Conservation (phyloP, 1,284 basidiomycete genomes). For the Coniferiporia sulphurascens region DNA sequence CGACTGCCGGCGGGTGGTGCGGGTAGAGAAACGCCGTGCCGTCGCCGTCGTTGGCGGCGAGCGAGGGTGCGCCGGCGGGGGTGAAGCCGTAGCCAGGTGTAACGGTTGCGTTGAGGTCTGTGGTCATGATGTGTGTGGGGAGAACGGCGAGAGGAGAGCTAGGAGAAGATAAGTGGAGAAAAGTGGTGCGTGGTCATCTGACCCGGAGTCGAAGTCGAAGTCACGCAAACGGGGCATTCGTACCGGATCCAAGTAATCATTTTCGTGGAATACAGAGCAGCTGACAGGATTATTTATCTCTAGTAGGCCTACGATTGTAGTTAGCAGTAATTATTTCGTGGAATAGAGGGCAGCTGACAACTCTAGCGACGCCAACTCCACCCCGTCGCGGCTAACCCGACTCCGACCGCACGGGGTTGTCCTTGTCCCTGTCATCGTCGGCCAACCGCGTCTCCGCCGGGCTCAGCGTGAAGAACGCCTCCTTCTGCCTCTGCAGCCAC, state of each 20-base stretch:
- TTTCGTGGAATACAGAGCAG: too few relatives aligned
- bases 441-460: slow-evolving; percentile 37
- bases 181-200: background rate
- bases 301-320: too few relatives aligned
- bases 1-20: slow-evolving; percentile 37
- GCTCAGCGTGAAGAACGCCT: slow-evolving; percentile 45
- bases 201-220: background rate
- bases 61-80: background rate
- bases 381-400: too few relatives aligned
- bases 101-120: slow-evolving; percentile 11
- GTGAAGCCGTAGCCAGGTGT: slow-evolving; percentile 20
- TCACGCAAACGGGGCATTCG: background rate
- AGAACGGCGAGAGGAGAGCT: too few relatives aligned
- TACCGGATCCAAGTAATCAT: too few relatives aligned
- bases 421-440: background rate
- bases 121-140: background rate
- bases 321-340: background rate
- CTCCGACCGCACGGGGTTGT: too few relatives aligned
- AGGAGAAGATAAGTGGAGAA: background rate
- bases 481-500: slow-evolving; percentile 40
- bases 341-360: too few relatives aligned
- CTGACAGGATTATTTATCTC: too few relatives aligned
- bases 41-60: background rate
- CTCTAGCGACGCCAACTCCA: too few relatives aligned
- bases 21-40: slow-evolving; percentile 32